Evolutionary conservation across 495 filamentous ascomycete genomes (phyloP).

Genomic region (Tuber calosporum): DNA sequence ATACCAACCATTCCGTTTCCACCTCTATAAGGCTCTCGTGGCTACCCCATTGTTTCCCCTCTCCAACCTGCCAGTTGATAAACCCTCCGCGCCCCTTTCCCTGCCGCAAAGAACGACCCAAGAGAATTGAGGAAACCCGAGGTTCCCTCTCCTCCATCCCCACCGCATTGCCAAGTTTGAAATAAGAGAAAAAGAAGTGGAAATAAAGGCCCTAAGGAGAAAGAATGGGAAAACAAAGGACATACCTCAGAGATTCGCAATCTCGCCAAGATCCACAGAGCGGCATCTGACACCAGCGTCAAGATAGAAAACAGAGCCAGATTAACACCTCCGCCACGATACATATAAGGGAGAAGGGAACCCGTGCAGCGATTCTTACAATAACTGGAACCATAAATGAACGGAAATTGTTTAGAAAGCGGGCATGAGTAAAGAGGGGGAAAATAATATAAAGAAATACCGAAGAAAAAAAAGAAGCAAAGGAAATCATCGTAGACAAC

Average conservation of each 20-base stretch:
- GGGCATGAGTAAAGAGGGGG: constrained; percentile 11
- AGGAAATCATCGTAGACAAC: constrained; percentile 10
- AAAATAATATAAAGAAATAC: constrained; percentile 5
- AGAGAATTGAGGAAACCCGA: constrained; percentile 8
- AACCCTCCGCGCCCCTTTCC: constrained; percentile 5
- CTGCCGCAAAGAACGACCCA: constrained; percentile 23
- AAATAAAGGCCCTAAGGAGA: constrained; percentile 28
- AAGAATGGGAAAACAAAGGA: constrained; percentile 25
- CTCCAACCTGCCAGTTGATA: constrained; percentile 13
- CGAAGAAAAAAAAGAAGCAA: constrained; percentile 15
- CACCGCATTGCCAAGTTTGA: constrained; percentile 30
- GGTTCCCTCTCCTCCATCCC: constrained; percentile 6
- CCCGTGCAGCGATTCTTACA: constrained; percentile 29
- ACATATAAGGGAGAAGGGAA: constrained; percentile 30
- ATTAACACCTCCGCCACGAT: constrained; percentile 24
- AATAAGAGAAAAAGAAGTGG: constrained; percentile 28
- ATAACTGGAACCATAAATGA: constrained; percentile 21
- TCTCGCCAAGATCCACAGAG: constrained; percentile 24
- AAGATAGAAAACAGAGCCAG: constrained; percentile 26
- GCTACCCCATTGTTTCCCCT: constrained; percentile 24
- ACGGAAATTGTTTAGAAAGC: constrained; percentile 18
- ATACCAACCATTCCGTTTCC: constrained; percentile 14
- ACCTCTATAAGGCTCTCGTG: constrained; percentile 32
- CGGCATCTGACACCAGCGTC: constrained; percentile 22
- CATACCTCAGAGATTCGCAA: constrained; percentile 24